Base-by-base conservation (phyloP, 768 basidiomycete species). In the Rhizopogon vulgaris region DNA sequence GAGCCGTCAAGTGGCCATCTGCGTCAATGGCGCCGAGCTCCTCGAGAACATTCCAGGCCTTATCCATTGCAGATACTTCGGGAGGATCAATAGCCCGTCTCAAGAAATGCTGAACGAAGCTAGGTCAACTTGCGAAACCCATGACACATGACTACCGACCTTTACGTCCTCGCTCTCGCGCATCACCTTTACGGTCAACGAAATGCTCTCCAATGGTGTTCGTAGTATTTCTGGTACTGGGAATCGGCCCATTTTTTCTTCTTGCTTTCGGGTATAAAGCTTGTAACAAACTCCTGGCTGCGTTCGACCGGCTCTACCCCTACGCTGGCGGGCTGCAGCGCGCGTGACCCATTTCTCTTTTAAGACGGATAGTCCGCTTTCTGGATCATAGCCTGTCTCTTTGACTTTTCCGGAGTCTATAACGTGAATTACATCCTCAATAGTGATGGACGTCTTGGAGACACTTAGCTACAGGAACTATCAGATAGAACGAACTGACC, bases 291-390 rank as follows among this genome's bases (percentile, higher is more conserved):
- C 66, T 0, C 90, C 91, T 1, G 86, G 82, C 53, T 78, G 82
- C 2, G 88, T 94, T 50, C 94, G 81, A 22, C 94, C 94, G 1
- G 94, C 94, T 61, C 94, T 82, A 53, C 94, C 94, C 54, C 93
- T 73, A 51, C 94, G 74, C 62, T 97, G 94, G 54, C 80, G 75
- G 2, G 85, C 88, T 3, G 88, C 86, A 0, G 94, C 94, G 53
- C 77, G 79, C 6, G 82, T 83, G 49, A 87, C 76, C 83, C 88
- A 91, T 36, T 76, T 78, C 62, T 96, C 94, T 6, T 78, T 79
- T n/a, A 97, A 70, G 46, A 77, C 72, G 27, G 90, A 87, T 57
- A 96, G 71, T 24, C 86, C 82, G 2, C 75, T 80, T 38, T 85
- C 84, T 0, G 85, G 69, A 60, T 90, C 87, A 57, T 76, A 77